Evolutionary conservation across 2,329 filamentous ascomycete species (phyloP), one percentile per base, ranked within the genome.

Genomic region (Diaporthe amygdali): DNA sequence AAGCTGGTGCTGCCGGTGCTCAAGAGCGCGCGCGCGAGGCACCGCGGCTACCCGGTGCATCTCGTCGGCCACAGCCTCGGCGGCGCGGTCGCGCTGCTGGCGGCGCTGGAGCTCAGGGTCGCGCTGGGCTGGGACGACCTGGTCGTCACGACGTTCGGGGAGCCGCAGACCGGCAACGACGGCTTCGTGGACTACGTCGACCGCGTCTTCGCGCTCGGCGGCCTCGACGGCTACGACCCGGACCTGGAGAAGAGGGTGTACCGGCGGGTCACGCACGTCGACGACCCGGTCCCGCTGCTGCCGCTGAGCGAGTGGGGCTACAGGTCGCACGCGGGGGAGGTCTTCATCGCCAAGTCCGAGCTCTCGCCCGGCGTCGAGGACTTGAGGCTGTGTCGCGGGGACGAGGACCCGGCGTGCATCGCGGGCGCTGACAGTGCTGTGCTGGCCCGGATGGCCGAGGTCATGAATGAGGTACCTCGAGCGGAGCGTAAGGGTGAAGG

Each of bases 51-150:
- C 76, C 84, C 90, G 49, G 83, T 98, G 17, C 91, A 93, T 30
- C 85, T 99, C 3, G 90, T 97, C 9, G 96, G 96, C 0, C 96
- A 99, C 80, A 97, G 94, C 64, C 89, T 99, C 0, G 96, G 96
- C 25, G 96, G 96, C 20, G 95, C 96, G 0, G 94, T 99, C 2
- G 96, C 96, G 3, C 92, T 94, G 1, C 88, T 99, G 4, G 96
- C 95, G 0, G 94, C 89, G 1, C 85, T 98, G 37, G 96, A 99
- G 78, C 88, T 97, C 77, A 88, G 90, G 71, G 81, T 85, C 30
- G 88, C 91, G 0, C 85, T 92, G n/a, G 94, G 93, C 22, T 96
- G 92, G 91, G 82, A 92, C 10, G 90, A 95, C 3, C 74, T 89
- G n/a, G 82, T 87, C 17, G 90, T 97, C 49, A 98, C 96, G 6